Evolutionary conservation across 805 yeast genomes (phyloP), one percentile per base, ranked within the genome.

Genomic region (Yarrowia keelungensis): DNA sequence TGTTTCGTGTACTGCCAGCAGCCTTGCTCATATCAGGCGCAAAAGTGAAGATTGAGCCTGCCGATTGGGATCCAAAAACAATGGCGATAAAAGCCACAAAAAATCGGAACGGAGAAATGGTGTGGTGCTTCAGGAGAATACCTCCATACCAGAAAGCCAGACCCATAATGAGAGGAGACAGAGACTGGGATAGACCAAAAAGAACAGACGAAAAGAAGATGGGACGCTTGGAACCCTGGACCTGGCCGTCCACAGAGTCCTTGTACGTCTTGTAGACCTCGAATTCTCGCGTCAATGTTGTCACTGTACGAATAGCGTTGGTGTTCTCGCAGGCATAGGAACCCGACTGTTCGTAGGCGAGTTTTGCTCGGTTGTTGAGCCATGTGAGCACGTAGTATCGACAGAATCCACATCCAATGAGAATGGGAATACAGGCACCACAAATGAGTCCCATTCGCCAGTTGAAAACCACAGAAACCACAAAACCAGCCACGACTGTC

Each of bases 1-100:
- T 73, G 67, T 75, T 78, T 2, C 70, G 70, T 1, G 81, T 76
- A 8, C 81, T 81, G 15, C 74, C 74, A 19, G 73, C 75, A 9
- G 83, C 83, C 67, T 80, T 80, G 45, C 81, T 79, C 78, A 81
- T 77, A 51, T 80, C 82, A 4, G 83, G 82, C 0, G 83, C 79
- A 69, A 76, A 80, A 7, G 80, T 77, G 71, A 81, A 80, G 35
- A 79, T 70, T 11, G 73, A 69, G 41, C 82, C 83, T 11, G 83
- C 83, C 1, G 80, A 73, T 68, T 81, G 82, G 0, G 83, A 79
- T 58, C 83, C 83, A 39, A 80, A 75, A 19, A 78, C 75, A 42
- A 80, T 74, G 39, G 79, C 74, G 67, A 76, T 74, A 71, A 78
- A 80, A 22, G 81, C 80, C 22, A 79, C 80, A 61, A 75, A 81